Percentiles rank a stretch among this genome's conserved stretches.
Conservation (phyloP, 495 filamentous ascomycete species). For the Thozetella sp. region DNA sequence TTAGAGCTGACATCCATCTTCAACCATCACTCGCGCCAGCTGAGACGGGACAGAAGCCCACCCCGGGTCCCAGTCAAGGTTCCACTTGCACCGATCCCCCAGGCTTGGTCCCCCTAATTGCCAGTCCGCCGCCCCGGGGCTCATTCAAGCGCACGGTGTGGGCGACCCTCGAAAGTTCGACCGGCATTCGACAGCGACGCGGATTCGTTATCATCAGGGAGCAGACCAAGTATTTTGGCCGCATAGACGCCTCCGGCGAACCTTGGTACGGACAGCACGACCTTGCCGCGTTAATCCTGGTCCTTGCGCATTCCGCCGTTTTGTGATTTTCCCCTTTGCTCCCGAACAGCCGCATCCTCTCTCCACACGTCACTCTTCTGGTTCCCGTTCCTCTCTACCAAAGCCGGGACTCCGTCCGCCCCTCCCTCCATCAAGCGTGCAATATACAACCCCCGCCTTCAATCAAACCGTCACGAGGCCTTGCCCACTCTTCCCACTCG, state of each 20-base stretch:
- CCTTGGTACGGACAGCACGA: constrained; percentile 1
- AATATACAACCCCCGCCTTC: constrained; percentile 3
- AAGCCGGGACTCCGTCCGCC: neutral
- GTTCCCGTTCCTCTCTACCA: neutral
- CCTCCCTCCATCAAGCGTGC: neutral
- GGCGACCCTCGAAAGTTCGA: neutral
- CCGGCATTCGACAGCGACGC: neutral
- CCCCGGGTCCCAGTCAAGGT: neutral
- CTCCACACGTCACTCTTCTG: neutral
- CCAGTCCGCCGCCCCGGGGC: neutral
- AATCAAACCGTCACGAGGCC: constrained; percentile 1
- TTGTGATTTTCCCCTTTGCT: neutral
- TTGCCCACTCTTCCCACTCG: neutral
- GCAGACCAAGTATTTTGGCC: neutral
- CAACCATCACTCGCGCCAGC: neutral
- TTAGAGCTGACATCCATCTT: neutral
- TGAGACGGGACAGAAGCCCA: neutral
- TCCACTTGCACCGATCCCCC: neutral
- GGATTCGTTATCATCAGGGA: neutral
- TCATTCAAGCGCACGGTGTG: neutral
- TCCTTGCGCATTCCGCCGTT: neutral
- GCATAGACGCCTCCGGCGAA: neutral
- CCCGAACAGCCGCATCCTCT: constrained; percentile 3
- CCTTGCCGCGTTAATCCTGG: constrained; percentile 2
- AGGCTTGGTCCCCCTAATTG: neutral